Base-by-base conservation (phyloP, 306 rosid genomes). In the Pyrus betulifolia region DNA sequence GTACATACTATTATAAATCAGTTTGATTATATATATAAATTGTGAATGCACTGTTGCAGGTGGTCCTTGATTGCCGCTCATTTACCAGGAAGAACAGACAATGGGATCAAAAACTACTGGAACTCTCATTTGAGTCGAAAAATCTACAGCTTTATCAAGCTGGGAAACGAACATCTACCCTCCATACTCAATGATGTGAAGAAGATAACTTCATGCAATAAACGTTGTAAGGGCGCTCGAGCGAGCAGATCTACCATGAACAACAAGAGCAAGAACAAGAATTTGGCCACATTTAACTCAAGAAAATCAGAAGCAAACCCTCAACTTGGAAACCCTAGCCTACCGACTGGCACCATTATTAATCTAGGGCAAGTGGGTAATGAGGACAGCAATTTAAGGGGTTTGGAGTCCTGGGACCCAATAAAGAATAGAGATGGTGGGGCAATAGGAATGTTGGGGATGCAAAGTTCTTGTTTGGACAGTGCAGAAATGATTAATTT, bases 71-170 rank as follows among this genome's bases (percentile, higher is more conserved):
- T 93, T 79, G 93, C 98, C 4, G 89, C 86, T 9, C 87, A 87
- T 71, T 80, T 93, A 69, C 97, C 96, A 0, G 98, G 98, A 65
- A 28, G 98, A 74, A 93, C 98, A 0, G 97, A 93, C 52, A 91
- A 93, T 68, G 89, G 89, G 84, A 93, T 91, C 74, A 93, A 93
- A 79, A 93, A 93, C 67, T 93, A 89, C 61, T 91, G 97, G 98
- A 93, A 91, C 85, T 91, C 97, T 63, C 97, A 89, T 77, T 71
- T 93, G 70, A 87, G 96, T 75, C 79, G 96, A 54, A 88, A 91
- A 80, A 77, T 85, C 6, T 80, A 91, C 88, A 82, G 83, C 76
- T 87, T 86, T 89, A 82, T 71, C 84, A 85, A 80, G 78, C 76
- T 84, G n/a, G 69, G 80, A 13, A 84, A 81, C 3, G 80, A 86